phyloP scores from a whole-genome alignment of 179 eudicot genomes.

The Spergularia azorica region DNA sequence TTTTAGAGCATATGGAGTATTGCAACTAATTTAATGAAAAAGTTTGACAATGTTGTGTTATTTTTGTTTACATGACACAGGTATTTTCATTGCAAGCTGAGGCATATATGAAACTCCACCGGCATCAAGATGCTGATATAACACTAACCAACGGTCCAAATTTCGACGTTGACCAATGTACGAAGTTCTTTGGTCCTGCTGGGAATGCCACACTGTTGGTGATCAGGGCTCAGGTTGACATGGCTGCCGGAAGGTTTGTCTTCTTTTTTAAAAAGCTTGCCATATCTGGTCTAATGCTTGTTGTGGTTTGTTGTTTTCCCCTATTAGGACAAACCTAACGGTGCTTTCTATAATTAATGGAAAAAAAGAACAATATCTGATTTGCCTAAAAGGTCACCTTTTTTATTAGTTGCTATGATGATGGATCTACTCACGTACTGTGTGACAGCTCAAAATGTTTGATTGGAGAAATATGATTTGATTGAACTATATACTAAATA shows the following conservation, averaged over 20 bases:
- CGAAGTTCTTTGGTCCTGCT: conserved; percentile 67
- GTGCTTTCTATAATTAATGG: neutral
- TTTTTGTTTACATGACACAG: conserved; percentile 24
- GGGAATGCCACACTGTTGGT: conserved; percentile 53
- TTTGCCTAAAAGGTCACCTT: conserved; percentile 22
- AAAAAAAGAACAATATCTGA: conserved; percentile 10
- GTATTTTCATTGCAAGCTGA: conserved; percentile 56
- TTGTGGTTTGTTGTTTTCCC: conserved; percentile 1
- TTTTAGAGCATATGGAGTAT: neutral
- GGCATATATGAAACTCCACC: conserved; percentile 65
- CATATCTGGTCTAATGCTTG: neutral
- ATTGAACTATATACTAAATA: conserved; percentile 12
- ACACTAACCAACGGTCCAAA: conserved; percentile 51
- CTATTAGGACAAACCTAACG: conserved; percentile 16
- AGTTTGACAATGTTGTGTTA: conserved; percentile 6
- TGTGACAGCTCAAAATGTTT: conserved; percentile 43
- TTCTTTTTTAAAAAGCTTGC: neutral
- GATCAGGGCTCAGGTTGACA: conserved; percentile 73
- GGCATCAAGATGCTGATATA: conserved; percentile 47
- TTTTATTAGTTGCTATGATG: conserved; percentile 24
- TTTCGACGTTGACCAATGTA: conserved; percentile 61
- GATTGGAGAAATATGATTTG: conserved; percentile 17
- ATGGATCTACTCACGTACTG: conserved; percentile 35
- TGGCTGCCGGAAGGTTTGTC: conserved; percentile 80
- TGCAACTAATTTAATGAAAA: neutral